phyloP scores from a whole-genome alignment of 2,329 filamentous ascomycete genomes.

The Aureobasidium zeae region DNA sequence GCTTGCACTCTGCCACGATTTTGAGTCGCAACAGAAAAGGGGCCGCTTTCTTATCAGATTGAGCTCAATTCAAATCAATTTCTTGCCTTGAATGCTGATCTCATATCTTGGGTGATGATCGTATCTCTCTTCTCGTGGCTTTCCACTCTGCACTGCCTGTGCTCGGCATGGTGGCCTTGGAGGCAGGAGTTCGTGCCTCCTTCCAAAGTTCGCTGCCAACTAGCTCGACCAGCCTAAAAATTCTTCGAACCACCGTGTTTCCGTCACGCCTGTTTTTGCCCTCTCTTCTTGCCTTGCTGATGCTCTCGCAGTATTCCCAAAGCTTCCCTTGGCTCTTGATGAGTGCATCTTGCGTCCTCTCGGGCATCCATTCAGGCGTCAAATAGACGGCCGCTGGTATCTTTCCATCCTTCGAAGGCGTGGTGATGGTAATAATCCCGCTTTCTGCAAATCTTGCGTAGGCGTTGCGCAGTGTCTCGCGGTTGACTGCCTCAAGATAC shows the following conservation, averaged over 20 bases:
- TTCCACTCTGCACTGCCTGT: slow-evolving; percentile 4
- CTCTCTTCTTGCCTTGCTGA: slow-evolving; percentile 72
- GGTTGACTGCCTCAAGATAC: slow-evolving; percentile 98
- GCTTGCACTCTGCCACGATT: slow-evolving; percentile 1
- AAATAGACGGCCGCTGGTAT: slow-evolving; percentile 56
- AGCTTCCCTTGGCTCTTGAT: slow-evolving; percentile 64
- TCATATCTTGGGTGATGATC: slow-evolving; percentile 3
- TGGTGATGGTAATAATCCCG: slow-evolving; percentile 63
- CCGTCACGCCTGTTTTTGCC: slow-evolving; percentile 96
- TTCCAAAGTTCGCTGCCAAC: slow-evolving; percentile 61
- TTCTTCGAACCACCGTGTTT: slow-evolving; percentile 73
- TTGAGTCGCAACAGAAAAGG: background rate
- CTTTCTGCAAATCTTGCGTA: slow-evolving; percentile 84
- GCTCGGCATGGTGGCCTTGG: background rate
- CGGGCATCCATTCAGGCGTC: slow-evolving; percentile 46
- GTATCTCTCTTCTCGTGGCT: slow-evolving; percentile 9
- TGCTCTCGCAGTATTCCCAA: slow-evolving; percentile 87
- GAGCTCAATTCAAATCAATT: background rate
- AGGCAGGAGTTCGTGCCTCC: background rate
- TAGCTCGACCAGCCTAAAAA: slow-evolving; percentile 65
- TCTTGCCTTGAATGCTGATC: background rate
- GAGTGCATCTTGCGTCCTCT: slow-evolving; percentile 53
- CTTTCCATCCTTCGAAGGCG: slow-evolving; percentile 57
- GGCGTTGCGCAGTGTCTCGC: slow-evolving; percentile 91
- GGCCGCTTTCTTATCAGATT: background rate